phyloP scores from a whole-genome alignment of 2,329 filamentous ascomycete species.

The Cyphellophora europaea region DNA sequence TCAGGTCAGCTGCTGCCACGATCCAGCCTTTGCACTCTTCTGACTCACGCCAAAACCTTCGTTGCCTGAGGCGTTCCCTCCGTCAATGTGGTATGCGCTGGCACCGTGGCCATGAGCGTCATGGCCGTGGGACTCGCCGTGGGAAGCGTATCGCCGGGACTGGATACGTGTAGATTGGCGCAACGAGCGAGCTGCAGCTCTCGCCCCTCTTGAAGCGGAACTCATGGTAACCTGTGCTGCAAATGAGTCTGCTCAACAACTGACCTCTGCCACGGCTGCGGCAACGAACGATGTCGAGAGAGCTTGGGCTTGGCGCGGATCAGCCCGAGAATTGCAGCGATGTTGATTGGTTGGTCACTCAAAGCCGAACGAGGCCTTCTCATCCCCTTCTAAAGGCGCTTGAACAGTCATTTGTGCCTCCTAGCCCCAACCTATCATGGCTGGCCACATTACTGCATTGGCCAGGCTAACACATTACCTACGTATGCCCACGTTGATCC shows the following conservation, averaged over 20 bases:
- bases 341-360: too few relatives aligned
- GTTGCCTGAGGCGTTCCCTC: conserved; percentile 34
- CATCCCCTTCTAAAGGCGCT: too few relatives aligned
- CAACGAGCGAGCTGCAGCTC: conserved; percentile 18
- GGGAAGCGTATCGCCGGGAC: conserved; percentile 34
- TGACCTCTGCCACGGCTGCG: too few relatives aligned
- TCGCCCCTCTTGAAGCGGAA: conserved; percentile 16
- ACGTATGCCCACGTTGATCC: too few relatives aligned
- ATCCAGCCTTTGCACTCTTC: conserved; percentile 5
- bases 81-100: conserved; percentile 22
- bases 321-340: too few relatives aligned
- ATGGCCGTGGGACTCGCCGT: conserved; percentile 25
- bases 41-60: conserved; percentile 36
- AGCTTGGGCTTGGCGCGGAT: too few relatives aligned
- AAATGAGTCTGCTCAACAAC: conserved; percentile 3
- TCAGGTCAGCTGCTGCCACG: conserved; percentile 9
- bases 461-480: too few relatives aligned
- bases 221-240: conserved; percentile 15
- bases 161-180: conserved; percentile 17
- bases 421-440: too few relatives aligned
- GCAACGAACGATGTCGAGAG: too few relatives aligned
- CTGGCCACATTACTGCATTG: too few relatives aligned
- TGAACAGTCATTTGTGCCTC: too few relatives aligned
- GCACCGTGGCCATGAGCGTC: conserved; percentile 20
- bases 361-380: too few relatives aligned